Conservation (phyloP, 805 yeast species). For the Saccharomycopsis vini region DNA sequence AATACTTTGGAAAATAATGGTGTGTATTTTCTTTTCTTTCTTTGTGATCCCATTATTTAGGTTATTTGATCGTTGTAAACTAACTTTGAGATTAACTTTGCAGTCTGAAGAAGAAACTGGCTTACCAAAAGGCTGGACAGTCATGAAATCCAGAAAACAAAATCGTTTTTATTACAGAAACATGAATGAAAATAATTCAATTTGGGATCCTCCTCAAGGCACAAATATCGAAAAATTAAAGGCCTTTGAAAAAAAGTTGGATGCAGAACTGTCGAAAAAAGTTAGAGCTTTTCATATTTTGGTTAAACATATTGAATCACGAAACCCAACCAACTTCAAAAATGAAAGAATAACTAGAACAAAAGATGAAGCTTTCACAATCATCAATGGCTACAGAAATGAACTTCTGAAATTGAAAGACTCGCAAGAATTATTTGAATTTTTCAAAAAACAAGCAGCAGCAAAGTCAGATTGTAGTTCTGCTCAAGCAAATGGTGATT, state of each 20-base stretch:
- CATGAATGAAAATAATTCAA: slow-evolving; percentile 58
- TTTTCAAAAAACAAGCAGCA: slow-evolving; percentile 65
- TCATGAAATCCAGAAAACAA: slow-evolving; percentile 69
- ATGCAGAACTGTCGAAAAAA: slow-evolving; percentile 30
- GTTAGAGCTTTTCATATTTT: slow-evolving; percentile 77
- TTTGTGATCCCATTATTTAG: no score
- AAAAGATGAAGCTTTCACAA: slow-evolving; percentile 61
- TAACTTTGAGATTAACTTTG: no score
- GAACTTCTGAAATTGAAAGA: no score
- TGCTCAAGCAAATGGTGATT: slow-evolving; percentile 81
- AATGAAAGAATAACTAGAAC: slow-evolving; percentile 62
- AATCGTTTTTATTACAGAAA: slow-evolving; percentile 79
- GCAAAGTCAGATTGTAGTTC: slow-evolving; percentile 87
- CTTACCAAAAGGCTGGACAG: slow-evolving; percentile 78
- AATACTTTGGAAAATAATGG: no score
- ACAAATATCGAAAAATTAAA: slow-evolving; percentile 55
- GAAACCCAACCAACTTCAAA: slow-evolving; percentile 93
- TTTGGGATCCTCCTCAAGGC: slow-evolving; percentile 89
- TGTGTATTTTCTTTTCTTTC: no score
- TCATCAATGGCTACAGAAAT: slow-evolving; percentile 47
- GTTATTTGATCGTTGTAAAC: no score
- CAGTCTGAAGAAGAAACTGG: no score
- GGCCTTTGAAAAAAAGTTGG: slow-evolving; percentile 39
- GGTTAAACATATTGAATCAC: slow-evolving; percentile 71
- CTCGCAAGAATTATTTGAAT: slow-evolving; percentile 58